Base-by-base conservation (phyloP, 257 asterid genomes). In the Parsonsia alboflavescens region DNA sequence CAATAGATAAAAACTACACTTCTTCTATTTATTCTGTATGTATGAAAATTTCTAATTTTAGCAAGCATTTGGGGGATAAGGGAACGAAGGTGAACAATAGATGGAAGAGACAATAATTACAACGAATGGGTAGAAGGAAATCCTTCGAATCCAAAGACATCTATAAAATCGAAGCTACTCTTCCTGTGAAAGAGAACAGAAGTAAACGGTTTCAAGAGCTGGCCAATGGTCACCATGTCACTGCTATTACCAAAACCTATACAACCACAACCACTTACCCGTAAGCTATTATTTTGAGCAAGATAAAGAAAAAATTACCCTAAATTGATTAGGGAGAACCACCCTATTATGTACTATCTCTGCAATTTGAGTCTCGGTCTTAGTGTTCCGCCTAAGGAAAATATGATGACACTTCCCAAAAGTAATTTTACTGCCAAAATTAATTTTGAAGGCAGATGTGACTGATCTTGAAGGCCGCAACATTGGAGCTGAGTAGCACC, bases 51-150 rank as follows among this genome's bases (percentile, higher is more conserved):
- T 61, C 67, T 15, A 44, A 28, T 61, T 30, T 61, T 61, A 28
- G 44, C 30, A 12, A 28, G n/a, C 41, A 28, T 61, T 24, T 28
- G 67, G 9, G 9, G 67, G 10, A n/a, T 28, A 28, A 73, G 4
- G 58, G 56, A 19, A 45, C 26, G 48, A 42, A 70, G 54, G 6
- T 13, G 70, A 12, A 39, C 8, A 6, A 0, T 21, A 54, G 28
- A 54, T 13, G 2, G 30, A 19, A 28, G 39, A 58, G 68, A n/a
- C 24, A 22, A 24, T 8, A 59, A 62, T 83, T 86, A 91, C 97
- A 64, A 93, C 68, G 98, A 90, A 85, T 93, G 98, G 0, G 96
- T 87, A 54, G 98, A 93, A 83, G 98, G 98, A 74, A 93, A 86
- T 9, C 98, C 97, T 77, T 97, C 98, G 81, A 97, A 79, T 46